phyloP scores from a whole-genome alignment of 2,329 filamentous ascomycete genomes.

The Ophiostoma novo-ulmi region DNA sequence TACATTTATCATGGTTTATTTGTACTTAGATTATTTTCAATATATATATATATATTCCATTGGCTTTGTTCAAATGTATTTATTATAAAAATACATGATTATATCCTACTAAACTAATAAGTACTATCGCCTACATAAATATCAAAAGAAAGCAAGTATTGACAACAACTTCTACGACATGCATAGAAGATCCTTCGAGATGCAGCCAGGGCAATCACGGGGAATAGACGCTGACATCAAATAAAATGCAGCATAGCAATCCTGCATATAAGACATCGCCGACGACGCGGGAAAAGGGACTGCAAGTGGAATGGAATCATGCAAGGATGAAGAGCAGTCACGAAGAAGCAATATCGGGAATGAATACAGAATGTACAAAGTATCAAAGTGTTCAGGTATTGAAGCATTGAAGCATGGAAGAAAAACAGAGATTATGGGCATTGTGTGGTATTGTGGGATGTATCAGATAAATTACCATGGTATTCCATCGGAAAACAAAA shows the following conservation, averaged over 20 bases:
- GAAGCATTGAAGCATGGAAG: neutral
- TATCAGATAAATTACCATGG: neutral
- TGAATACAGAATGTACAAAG: neutral
- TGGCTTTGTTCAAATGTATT: too few species aligned
- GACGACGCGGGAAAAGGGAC: conserved; percentile 9
- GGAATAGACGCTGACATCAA: neutral
- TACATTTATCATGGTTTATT: neutral
- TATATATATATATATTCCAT: too few species aligned
- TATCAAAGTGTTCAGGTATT: neutral
- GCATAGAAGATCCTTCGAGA: neutral
- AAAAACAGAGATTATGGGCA: neutral
- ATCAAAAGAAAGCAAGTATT: neutral
- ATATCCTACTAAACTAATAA: too few species aligned
- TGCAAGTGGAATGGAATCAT: neutral
- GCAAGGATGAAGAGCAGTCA: neutral
- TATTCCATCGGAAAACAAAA: neutral
- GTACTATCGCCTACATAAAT: too few species aligned
- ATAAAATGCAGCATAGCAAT: neutral
- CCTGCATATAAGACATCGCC: conserved; percentile 12
- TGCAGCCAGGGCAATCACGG: neutral
- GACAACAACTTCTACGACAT: neutral
- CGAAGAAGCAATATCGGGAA: neutral
- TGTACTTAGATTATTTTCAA: too few species aligned
- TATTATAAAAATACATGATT: too few species aligned
- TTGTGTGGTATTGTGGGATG: neutral